These are phyloP conservation scores for Keithomyces neogunnii DNA, from an alignment of 2,329 filamentous ascomycete genomes.

Conservation along the genomic window DNA sequence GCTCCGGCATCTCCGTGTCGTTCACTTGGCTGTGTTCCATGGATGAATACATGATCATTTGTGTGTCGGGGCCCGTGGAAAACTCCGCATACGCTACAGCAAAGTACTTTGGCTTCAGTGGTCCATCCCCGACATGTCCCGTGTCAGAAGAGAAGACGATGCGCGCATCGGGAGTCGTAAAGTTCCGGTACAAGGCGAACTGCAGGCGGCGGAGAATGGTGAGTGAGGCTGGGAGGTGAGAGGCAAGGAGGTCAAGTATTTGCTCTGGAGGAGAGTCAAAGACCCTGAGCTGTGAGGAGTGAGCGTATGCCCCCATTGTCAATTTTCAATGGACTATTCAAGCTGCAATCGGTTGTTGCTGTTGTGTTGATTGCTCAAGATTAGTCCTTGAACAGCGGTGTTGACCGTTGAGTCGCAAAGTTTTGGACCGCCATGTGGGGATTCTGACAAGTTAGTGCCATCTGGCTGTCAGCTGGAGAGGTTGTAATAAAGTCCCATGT, in stretches of 20 bases:
- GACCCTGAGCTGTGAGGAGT: slow-evolving; percentile 3
- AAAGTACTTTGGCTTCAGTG: slow-evolving; percentile 24
- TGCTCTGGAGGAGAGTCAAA: slow-evolving; percentile 20
- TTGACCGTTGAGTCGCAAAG: neutral
- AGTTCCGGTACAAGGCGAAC: slow-evolving; percentile 36
- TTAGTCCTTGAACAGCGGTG: neutral
- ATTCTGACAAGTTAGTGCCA: neutral
- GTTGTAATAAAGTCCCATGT: too few species aligned
- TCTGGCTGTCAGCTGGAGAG: neutral
- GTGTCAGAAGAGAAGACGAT: slow-evolving; percentile 28
- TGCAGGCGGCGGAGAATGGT: slow-evolving; percentile 56
- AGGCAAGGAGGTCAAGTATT: slow-evolving; percentile 39
- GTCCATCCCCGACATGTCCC: neutral
- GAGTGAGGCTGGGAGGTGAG: slow-evolving; percentile 49
- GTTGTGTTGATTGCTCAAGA: neutral
- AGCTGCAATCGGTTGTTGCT: too few species aligned
- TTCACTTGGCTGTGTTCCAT: slow-evolving; percentile 28
- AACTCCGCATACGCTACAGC: slow-evolving; percentile 55
- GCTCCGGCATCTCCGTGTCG: slow-evolving; percentile 10
- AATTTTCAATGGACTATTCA: too few species aligned
- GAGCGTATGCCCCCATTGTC: neutral
- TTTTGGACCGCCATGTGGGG: neutral
- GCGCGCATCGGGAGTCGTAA: slow-evolving; percentile 33
- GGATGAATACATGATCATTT: slow-evolving; percentile 54
- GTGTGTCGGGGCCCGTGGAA: slow-evolving; percentile 51